Conservation (phyloP, 257 asterid genomes). For the Solanum rostratum region DNA sequence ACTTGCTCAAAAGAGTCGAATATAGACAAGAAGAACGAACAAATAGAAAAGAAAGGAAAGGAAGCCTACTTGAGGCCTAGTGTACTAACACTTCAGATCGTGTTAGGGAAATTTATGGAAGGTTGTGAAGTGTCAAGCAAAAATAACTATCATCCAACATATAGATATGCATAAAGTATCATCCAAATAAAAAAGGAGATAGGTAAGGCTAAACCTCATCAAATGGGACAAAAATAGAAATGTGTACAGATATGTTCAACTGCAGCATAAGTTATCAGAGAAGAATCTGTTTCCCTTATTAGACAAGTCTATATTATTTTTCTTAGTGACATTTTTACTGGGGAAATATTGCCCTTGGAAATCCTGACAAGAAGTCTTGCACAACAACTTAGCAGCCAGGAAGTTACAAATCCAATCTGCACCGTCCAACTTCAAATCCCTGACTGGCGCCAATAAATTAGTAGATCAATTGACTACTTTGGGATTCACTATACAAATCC, state of each 20-base stretch:
- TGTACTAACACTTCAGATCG: background rate
- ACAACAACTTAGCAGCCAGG: background rate
- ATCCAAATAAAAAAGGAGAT: background rate
- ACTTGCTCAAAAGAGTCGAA: background rate
- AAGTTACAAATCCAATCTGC: background rate
- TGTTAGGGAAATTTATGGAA: background rate
- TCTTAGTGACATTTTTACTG: background rate
- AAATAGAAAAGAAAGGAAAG: background rate
- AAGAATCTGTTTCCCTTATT: background rate
- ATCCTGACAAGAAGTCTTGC: background rate
- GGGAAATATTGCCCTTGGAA: background rate
- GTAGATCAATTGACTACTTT: background rate
- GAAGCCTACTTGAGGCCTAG: background rate
- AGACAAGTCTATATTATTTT: background rate
- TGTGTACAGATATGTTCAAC: background rate
- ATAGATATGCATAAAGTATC: background rate
- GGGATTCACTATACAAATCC: background rate
- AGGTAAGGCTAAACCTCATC: background rate
- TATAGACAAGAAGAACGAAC: background rate
- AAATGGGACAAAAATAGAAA: background rate
- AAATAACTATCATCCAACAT: background rate
- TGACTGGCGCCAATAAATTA: background rate
- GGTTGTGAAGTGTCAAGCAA: background rate
- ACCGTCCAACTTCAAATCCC: background rate
- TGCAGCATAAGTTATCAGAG: background rate